Base-by-base conservation (phyloP, 345 rosid species). In the Populus ilicifolia region DNA sequence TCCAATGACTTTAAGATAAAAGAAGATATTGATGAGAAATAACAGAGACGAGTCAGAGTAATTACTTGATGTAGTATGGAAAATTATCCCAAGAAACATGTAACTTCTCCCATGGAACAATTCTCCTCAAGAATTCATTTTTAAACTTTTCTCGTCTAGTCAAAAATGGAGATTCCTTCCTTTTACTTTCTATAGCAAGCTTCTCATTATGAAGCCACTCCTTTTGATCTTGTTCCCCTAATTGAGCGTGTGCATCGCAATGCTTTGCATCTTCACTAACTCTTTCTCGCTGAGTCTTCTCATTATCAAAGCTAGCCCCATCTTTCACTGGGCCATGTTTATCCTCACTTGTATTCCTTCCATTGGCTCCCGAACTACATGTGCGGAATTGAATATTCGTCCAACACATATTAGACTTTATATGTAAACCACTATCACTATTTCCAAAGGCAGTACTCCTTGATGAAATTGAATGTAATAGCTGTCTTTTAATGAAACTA, bases 171-270 rank as follows among this genome's bases (percentile, higher is more conserved):
- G 93, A 89, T 82, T 96, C 95, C 80, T 84, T 89, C 89, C 88
- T 92, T 84, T 89, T 91, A 77, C 83, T 85, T 80, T 94, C 97
- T 64, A 89, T 84, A 0, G 95, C 78, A 52, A 90, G 87, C 85
- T 85, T 94, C 85, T 94, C 97, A 73, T 82, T 96, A 30, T 75
- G 80, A 16, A 96, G 93, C 99, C 99, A 96, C 74, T 96, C 98
- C 86, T 86, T 90, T 77, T 94, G 97, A 78, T 96, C 99, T n/a
- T 88, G 92, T 61, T 90, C 98, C 1, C 91, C 98, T n/a, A 96
- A 88, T 77, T 72, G 87, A 78, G 94, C 90, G 72, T 94, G 98
- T 3, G 86, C 77, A 90, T 94, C 91, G 21, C 69, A 73, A 59
- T 80, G 81, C 77, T 76, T 86, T 18, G 74, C 84, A 75, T 83